A percentile compares a stretch with the other conserved stretches of the same genome.
Evolutionary conservation across 2,329 filamentous ascomycete genomes (phyloP).

Genomic region (Trichoderma atrobrunneum): DNA sequence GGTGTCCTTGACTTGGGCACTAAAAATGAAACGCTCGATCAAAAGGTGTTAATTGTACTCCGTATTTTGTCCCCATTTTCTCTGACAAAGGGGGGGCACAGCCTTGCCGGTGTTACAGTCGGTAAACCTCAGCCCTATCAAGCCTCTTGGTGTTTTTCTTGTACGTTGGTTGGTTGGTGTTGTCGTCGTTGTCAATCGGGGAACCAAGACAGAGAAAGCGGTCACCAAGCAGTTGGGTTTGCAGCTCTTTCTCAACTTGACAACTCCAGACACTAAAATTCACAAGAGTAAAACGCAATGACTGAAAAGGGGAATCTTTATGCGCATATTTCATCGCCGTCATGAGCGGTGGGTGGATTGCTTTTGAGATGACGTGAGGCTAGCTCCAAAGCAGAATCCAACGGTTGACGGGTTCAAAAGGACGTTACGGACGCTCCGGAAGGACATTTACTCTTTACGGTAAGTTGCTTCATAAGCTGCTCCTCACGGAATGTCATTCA

Average conservation of each 20-base stretch:
- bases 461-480: not conserved
- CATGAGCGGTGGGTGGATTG: not conserved
- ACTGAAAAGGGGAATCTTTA: not conserved
- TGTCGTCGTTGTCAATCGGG: not conserved
- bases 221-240: not conserved
- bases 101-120: not conserved
- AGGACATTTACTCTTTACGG: not conserved
- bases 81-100: not conserved
- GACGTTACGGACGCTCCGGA: not conserved
- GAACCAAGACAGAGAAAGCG: not conserved
- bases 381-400: not conserved
- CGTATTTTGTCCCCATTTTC: not conserved
- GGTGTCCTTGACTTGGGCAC: not conserved
- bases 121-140: constrained; percentile 1
- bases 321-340: not conserved
- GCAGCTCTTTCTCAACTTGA: not conserved
- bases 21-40: not conserved
- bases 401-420: not conserved
- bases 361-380: constrained; percentile 3
- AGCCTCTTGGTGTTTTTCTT: not conserved
- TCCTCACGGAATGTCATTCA: not conserved
- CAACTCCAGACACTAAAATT: not conserved
- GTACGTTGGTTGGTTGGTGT: not conserved
- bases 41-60: not conserved
- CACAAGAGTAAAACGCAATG: not conserved